Percentiles rank a stretch among this genome's conserved stretches.
Conservation (phyloP, 2,329 filamentous ascomycete genomes). For the Fusarium sublunatum region DNA sequence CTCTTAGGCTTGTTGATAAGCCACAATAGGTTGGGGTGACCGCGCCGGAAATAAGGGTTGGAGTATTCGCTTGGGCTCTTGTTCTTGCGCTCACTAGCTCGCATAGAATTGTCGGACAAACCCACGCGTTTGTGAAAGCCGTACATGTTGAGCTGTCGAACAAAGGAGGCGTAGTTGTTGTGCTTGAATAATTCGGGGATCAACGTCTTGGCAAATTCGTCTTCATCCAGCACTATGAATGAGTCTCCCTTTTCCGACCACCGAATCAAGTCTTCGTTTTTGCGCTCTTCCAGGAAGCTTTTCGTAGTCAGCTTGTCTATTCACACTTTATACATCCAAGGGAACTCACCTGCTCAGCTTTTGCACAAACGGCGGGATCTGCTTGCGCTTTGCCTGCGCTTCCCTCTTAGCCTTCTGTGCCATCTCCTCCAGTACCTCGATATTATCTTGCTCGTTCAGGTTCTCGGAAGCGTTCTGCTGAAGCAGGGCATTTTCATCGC, state of each 20-base stretch:
- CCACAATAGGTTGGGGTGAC: slow-evolving; percentile 92
- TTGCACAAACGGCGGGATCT: slow-evolving; percentile 97
- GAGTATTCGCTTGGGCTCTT: slow-evolving; percentile 99
- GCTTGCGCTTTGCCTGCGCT: slow-evolving; percentile 88
- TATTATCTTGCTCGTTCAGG: slow-evolving; percentile 70
- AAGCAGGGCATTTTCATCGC: slow-evolving; percentile 56
- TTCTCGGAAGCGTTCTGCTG: slow-evolving; percentile 52
- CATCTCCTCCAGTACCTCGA: slow-evolving; percentile 82
- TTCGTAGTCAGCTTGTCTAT: slow-evolving; percentile 36
- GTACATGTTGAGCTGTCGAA: slow-evolving; percentile 95
- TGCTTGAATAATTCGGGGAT: slow-evolving; percentile 99
- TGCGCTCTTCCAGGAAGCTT: slow-evolving; percentile 92
- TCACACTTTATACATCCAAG: not conserved
- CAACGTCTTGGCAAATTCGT: slow-evolving; percentile 97
- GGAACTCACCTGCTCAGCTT: slow-evolving; percentile 89
- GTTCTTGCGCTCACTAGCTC: slow-evolving; percentile 94
- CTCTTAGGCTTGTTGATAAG: slow-evolving; percentile 95
- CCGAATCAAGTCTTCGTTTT: slow-evolving; percentile 93
- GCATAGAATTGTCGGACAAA: slow-evolving; percentile 96
- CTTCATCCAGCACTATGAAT: slow-evolving; percentile 96
- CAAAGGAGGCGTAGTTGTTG: slow-evolving; percentile 97
- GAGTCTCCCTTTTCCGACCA: slow-evolving; percentile 98
- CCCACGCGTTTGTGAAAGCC: slow-evolving; percentile 97
- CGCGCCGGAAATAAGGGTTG: slow-evolving; percentile 94
- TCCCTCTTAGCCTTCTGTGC: slow-evolving; percentile 87